Base-by-base conservation (phyloP, 2,329 filamentous ascomycete genomes). In the Dendrostoma leiphaemia region DNA sequence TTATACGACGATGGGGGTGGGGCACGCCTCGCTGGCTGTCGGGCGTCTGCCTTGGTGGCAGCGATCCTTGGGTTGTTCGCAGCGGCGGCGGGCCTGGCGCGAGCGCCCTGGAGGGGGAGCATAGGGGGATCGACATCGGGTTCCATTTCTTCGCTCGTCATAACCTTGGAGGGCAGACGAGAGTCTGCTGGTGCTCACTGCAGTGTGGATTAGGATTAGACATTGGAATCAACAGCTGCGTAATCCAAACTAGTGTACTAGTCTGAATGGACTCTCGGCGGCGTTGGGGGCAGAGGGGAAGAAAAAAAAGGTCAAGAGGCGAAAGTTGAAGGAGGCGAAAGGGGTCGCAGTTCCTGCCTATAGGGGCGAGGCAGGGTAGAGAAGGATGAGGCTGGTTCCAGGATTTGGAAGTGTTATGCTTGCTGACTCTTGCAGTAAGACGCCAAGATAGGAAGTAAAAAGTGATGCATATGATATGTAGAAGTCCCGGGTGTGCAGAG, bases 61-160 rank as follows among this genome's bases (percentile, higher is more conserved):
- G 35, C 32, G 17, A 13, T 46, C 28, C 29, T 28, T 15, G 54
- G 44, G 26, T 46, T 21, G 5, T n/a, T 51, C 8, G 17, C 38
- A 28, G 24, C n/a, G 17, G 48, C 28, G 10, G 37, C 13, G 31
- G 55, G 52, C 28, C 35, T 45, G 2, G 48, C 23, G 40, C 55
- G 55, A 38, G 46, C 10, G 31, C 47, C 55, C 34, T 58, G 55
- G 26, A 55, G 52, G 8, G 55, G 55, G 17, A 58, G 55, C 37
- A 58, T 26, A 40, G 55, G 55, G 26, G 55, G 52, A 23, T 58
- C 55, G 37, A 24, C 41, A 40, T 58, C 55, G 26, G 52, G 48
- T 29, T 58, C 55, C 55, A 58, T 58, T 38, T 58, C 55, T 58
- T 58, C 51, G 48, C 55, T 52, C 55, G 55, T 58, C 55, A 58